Conservation (phyloP, 2,329 filamentous ascomycete species). For the Trichophyton equinum region DNA sequence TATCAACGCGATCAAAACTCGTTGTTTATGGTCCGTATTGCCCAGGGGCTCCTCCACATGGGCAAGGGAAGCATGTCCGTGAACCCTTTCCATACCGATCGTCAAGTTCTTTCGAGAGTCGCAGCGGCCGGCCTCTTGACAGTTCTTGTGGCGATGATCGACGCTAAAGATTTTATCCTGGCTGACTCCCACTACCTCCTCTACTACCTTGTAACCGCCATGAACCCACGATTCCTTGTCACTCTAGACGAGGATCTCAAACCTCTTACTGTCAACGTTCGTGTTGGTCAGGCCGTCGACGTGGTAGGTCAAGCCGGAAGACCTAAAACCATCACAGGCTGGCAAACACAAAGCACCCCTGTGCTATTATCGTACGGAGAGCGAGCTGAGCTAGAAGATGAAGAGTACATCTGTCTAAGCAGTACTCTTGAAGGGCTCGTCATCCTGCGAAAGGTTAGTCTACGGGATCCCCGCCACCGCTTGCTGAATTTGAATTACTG, state of each 20-base stretch:
- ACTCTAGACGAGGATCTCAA: constrained; percentile 91
- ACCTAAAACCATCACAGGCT: constrained; percentile 97
- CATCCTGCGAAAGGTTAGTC: constrained; percentile 83
- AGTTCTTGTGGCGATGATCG: constrained; percentile 85
- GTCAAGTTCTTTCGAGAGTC: constrained; percentile 86
- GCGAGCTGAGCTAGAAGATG: constrained; percentile 90
- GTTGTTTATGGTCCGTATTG: constrained; percentile 97
- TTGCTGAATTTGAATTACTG: constrained; percentile 16
- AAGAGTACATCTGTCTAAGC: constrained; percentile 87
- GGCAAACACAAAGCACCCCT: constrained; percentile 99
- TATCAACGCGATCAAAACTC: constrained; percentile 95
- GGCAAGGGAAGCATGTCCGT: constrained; percentile 94
- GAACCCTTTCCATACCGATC: constrained; percentile 98
- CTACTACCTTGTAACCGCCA: constrained; percentile 92
- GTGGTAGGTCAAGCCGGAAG: constrained; percentile 93
- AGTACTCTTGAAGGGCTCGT: constrained; percentile 88
- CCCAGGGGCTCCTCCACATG: constrained; percentile 95
- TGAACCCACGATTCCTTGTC: constrained; percentile 92
- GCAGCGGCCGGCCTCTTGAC: constrained; percentile 79
- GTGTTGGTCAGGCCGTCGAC: constrained; percentile 94
- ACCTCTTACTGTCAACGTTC: constrained; percentile 87
- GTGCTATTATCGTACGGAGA: constrained; percentile 90
- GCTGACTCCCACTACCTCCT: constrained; percentile 77
- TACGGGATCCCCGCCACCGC: neutral
- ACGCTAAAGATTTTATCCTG: constrained; percentile 74